Conservation (phyloP, 1,139 yeast genomes). For the Tardiomyces digboiensis region DNA sequence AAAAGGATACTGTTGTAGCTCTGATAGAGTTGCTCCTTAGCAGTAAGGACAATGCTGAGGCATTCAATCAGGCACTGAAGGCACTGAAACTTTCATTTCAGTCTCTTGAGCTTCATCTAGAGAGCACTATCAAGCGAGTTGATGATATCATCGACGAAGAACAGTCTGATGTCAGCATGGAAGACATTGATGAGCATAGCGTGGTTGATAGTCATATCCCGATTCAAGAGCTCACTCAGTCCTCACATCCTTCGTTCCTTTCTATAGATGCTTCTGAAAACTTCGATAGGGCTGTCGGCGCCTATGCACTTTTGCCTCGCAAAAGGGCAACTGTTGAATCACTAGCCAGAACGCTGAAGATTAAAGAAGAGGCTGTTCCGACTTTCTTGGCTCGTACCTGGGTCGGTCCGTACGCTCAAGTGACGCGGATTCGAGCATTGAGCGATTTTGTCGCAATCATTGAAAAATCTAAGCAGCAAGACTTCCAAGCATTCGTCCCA, state of each 20-base stretch:
- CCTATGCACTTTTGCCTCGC: constrained; percentile 29
- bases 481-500: constrained; percentile 27
- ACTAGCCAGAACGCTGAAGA: constrained; percentile 6
- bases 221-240: constrained; percentile 1
- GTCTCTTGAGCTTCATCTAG: constrained; percentile 9
- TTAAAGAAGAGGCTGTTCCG: constrained; percentile 9
- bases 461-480: constrained; percentile 12
- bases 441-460: constrained; percentile 14
- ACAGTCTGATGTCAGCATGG: neutral
- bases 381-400: constrained; percentile 26
- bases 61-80: neutral
- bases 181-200: neutral
- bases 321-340: constrained; percentile 4
- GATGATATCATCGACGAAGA: constrained; percentile 3
- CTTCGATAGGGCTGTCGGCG: constrained; percentile 35
- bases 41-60: neutral
- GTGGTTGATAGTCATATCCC: neutral
- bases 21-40: constrained; percentile 2
- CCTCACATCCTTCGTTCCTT: constrained; percentile 31
- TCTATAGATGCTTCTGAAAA: constrained; percentile 30
- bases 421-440: constrained; percentile 23
- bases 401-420: constrained; percentile 20
- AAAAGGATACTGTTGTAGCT: constrained; percentile 1
- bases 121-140: constrained; percentile 7
- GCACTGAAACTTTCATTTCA: constrained; percentile 1